phyloP scores from a whole-genome alignment of 1,139 yeast species.

The Suhomyces atakaporum region DNA sequence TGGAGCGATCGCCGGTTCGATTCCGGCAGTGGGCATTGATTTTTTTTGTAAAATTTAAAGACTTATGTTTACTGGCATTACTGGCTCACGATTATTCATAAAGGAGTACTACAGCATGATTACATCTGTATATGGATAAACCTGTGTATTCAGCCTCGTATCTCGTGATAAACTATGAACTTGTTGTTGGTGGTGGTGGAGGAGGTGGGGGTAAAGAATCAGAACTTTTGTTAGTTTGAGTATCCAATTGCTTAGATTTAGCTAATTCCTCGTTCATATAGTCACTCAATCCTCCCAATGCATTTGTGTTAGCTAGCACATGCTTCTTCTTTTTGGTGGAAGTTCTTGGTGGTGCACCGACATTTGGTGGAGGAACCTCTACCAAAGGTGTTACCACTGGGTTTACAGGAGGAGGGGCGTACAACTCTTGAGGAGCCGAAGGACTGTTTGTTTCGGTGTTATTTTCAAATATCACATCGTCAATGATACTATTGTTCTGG shows the following conservation, averaged over 20 bases:
- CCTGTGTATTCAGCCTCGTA: no score
- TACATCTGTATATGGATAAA: no score
- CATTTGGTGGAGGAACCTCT: constrained; percentile 13
- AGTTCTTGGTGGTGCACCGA: constrained; percentile 26
- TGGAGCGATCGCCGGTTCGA: constrained; percentile 60
- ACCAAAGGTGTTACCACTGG: constrained; percentile 4
- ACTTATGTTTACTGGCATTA: no score
- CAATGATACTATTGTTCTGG: constrained; percentile 32
- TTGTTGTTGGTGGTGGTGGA: constrained; percentile 13
- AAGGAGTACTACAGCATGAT: no score
- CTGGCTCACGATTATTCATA: no score
- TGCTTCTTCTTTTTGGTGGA: constrained; percentile 37
- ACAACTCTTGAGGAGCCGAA: constrained; percentile 13
- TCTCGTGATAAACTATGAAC: no score
- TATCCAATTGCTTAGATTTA: constrained; percentile 43
- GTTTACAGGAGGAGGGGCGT: constrained; percentile 17
- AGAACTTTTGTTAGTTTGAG: constrained; percentile 18
- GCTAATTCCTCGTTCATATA: constrained; percentile 51
- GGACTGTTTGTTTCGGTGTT: constrained; percentile 2
- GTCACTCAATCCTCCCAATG: constrained; percentile 35
- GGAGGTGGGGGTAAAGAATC: constrained; percentile 36
- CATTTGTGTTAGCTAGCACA: constrained; percentile 23
- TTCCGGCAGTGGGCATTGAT: constrained; percentile 51
- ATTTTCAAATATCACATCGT: constrained; percentile 42
- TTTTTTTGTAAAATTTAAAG: no score